These are phyloP conservation scores for Fraxinus platypoda DNA, from an alignment of 305 asterid genomes.

Conservation along the genomic window DNA sequence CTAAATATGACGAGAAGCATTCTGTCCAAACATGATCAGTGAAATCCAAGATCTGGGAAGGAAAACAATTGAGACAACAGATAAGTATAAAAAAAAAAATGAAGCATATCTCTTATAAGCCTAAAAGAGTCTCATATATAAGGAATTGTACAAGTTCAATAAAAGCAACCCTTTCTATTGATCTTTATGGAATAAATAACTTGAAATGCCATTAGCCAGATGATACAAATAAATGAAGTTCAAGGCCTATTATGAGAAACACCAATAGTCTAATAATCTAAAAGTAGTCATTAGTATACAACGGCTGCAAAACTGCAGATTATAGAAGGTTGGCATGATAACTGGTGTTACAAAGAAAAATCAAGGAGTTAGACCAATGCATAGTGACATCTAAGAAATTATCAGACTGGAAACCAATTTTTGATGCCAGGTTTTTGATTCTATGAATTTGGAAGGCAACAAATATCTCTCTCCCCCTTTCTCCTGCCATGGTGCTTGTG, in stretches of 20 bases:
- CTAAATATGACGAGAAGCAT: slow-evolving; percentile 75
- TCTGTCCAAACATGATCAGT: slow-evolving; percentile 99
- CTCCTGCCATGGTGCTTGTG: not conserved
- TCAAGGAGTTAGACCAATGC: not conserved
- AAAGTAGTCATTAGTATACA: not conserved
- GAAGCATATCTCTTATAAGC: slow-evolving; percentile 12
- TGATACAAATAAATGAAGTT: not conserved
- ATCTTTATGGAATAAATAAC: not conserved
- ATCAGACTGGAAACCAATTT: not conserved
- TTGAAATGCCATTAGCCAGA: not conserved
- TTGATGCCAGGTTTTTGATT: not conserved
- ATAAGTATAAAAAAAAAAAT: slow-evolving; percentile 19
- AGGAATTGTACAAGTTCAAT: not conserved
- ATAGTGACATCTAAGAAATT: not conserved
- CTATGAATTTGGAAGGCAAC: not conserved
- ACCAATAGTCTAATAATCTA: not conserved
- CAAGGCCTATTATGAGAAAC: not conserved
- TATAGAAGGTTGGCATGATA: not conserved
- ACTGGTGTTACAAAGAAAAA: not conserved
- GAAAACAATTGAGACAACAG: slow-evolving; percentile 8
- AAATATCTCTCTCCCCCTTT: not conserved
- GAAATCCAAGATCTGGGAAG: slow-evolving; percentile 72
- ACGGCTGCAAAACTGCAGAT: not conserved
- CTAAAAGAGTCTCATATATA: not conserved
- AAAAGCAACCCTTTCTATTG: not conserved